phyloP scores from a whole-genome alignment of 2,329 filamentous ascomycete genomes.

The Elsinoe necatrix region DNA sequence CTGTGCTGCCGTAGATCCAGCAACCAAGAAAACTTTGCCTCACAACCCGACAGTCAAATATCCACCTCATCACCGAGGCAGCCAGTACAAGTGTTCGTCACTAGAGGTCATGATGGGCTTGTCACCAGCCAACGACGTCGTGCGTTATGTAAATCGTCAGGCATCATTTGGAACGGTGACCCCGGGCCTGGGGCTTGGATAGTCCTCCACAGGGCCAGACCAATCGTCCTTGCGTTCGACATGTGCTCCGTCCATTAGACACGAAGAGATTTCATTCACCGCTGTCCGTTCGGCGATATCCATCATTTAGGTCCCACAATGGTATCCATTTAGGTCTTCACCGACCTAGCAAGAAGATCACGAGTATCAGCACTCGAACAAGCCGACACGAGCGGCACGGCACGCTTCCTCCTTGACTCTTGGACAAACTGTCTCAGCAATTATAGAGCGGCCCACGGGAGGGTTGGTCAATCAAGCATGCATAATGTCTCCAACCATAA shows the following conservation, averaged over 20 bases:
- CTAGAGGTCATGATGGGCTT: background rate
- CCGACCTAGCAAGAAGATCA: background rate
- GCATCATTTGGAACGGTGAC: background rate
- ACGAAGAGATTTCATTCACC: slow-evolving; percentile 1
- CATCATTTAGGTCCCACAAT: background rate
- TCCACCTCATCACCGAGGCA: slow-evolving; percentile 13
- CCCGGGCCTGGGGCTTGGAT: background rate
- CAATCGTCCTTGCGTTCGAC: background rate
- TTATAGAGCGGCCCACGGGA: background rate
- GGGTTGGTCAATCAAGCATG: background rate
- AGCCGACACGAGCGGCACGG: slow-evolving; percentile 8
- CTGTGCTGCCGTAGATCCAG: slow-evolving; percentile 13
- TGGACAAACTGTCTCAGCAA: slow-evolving; percentile 6
- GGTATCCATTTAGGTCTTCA: background rate
- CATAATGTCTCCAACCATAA: slow-evolving; percentile 5
- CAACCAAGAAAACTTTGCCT: slow-evolving; percentile 8
- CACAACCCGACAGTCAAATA: slow-evolving; percentile 4
- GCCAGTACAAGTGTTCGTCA: background rate
- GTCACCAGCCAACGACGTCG: background rate
- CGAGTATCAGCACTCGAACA: background rate
- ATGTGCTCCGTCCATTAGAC: slow-evolving; percentile 6
- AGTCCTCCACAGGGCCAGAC: background rate
- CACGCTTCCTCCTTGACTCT: background rate
- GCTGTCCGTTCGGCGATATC: background rate
- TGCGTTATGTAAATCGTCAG: slow-evolving; percentile 4